These are phyloP conservation scores for Lipomyces yamanashiensis DNA, from an alignment of 805 yeast genomes.

Conservation along the genomic window DNA sequence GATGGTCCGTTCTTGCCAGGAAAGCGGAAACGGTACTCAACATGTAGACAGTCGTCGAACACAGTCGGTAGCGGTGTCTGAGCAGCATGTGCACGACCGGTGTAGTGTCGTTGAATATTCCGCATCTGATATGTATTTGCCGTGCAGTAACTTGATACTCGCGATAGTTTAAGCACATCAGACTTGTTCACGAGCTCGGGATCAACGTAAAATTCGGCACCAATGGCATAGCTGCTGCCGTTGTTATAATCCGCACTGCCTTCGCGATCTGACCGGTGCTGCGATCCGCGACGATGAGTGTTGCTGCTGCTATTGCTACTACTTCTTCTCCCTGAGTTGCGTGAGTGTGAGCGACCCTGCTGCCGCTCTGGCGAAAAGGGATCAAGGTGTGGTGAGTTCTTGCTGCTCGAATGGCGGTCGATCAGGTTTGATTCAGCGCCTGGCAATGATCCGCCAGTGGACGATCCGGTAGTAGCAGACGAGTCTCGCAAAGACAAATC, in stretches of 20 bases:
- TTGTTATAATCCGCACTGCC: not conserved
- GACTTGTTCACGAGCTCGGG: slow-evolving; percentile 52
- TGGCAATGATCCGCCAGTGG: too few species aligned
- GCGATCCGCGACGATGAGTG: slow-evolving; percentile 58
- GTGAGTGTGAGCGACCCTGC: slow-evolving; percentile 13
- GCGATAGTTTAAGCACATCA: slow-evolving; percentile 79
- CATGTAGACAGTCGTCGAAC: slow-evolving; percentile 90
- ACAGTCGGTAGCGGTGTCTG: slow-evolving; percentile 70
- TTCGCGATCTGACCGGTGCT: slow-evolving; percentile 47
- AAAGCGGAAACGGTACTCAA: slow-evolving; percentile 17
- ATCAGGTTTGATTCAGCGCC: not conserved
- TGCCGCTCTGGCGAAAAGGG: not conserved
- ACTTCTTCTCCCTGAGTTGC: slow-evolving; percentile 4
- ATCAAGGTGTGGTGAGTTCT: not conserved
- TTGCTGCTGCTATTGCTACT: slow-evolving; percentile 54
- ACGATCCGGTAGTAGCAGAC: too few species aligned
- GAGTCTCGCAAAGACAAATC: too few species aligned
- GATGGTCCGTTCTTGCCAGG: slow-evolving; percentile 7
- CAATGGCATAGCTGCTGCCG: slow-evolving; percentile 8
- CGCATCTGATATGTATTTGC: slow-evolving; percentile 91
- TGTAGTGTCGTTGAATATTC: slow-evolving; percentile 84
- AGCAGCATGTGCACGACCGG: slow-evolving; percentile 60
- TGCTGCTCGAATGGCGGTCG: not conserved
- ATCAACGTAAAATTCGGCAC: slow-evolving; percentile 16
- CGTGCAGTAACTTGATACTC: slow-evolving; percentile 96